Percentiles rank a stretch among this genome's conserved stretches.
phyloP scores from a whole-genome alignment of 352 stramenopile species.

The Globisporangium parvum region DNA sequence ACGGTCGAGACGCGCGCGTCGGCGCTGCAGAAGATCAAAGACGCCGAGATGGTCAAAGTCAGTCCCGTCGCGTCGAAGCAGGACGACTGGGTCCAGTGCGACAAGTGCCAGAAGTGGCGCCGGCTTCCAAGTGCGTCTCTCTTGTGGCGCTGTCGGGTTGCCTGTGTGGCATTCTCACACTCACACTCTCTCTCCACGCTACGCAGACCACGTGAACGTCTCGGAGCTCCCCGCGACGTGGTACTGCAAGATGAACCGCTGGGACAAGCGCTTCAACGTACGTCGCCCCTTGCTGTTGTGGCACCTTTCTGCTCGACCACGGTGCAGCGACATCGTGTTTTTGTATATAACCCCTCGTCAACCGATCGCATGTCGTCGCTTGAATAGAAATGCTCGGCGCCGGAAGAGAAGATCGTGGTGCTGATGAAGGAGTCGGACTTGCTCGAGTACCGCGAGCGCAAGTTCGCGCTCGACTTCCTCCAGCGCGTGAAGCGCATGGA shows the following conservation, averaged over 20 bases:
- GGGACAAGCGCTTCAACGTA: slow-evolving; percentile 77
- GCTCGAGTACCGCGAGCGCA: slow-evolving; percentile 53
- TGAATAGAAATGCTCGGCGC: slow-evolving; percentile 62
- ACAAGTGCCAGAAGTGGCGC: slow-evolving; percentile 84
- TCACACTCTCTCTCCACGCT: neutral
- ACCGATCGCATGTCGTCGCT: neutral
- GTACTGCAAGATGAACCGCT: slow-evolving; percentile 87
- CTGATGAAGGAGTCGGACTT: slow-evolving; percentile 66
- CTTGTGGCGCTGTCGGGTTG: neutral
- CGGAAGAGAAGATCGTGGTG: slow-evolving; percentile 60
- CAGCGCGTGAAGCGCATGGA: slow-evolving; percentile 74
- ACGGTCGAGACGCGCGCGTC: slow-evolving; percentile 50
- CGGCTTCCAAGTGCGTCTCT: slow-evolving; percentile 58
- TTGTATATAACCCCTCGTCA: slow-evolving; percentile 6
- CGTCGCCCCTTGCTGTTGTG: slow-evolving; percentile 9
- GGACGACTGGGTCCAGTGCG: slow-evolving; percentile 83
- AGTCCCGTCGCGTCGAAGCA: slow-evolving; percentile 61
- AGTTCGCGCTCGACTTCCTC: slow-evolving; percentile 60
- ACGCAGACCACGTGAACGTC: slow-evolving; percentile 68
- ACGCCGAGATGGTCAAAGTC: slow-evolving; percentile 30
- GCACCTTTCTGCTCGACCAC: neutral
- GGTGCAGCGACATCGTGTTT: neutral
- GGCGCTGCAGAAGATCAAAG: slow-evolving; percentile 42
- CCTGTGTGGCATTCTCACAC: too few species aligned
- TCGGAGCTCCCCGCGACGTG: slow-evolving; percentile 62